These are phyloP conservation scores for Botrytis deweyae DNA, from an alignment of 2,329 filamentous ascomycete genomes.

Conservation along the genomic window DNA sequence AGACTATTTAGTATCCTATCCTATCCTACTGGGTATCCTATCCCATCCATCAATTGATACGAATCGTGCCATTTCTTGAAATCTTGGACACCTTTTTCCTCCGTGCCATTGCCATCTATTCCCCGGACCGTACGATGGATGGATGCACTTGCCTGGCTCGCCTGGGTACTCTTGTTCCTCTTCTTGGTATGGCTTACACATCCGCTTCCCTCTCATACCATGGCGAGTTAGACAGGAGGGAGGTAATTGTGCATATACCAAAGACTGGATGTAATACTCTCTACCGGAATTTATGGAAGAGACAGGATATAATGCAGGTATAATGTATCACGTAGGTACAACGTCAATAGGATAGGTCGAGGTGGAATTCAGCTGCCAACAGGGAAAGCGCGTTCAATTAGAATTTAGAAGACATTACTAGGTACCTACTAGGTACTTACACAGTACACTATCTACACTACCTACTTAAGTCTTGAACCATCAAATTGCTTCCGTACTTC, in stretches of 20 bases:
- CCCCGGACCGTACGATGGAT: background rate
- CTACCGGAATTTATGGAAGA: background rate
- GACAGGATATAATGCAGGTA: background rate
- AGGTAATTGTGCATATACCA: background rate
- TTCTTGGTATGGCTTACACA: background rate
- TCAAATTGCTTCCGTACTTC: background rate
- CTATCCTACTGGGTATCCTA: too few relatives aligned
- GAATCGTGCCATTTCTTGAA: constrained; percentile 4
- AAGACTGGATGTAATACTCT: background rate
- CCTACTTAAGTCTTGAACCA: background rate
- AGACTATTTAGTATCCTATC: background rate
- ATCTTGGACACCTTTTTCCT: background rate
- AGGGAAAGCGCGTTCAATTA: constrained; percentile 3
- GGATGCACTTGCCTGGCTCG: background rate
- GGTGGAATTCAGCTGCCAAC: background rate
- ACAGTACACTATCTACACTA: too few relatives aligned
- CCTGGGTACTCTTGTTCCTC: background rate
- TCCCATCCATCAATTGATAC: background rate
- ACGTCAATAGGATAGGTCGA: background rate
- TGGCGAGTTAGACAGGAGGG: background rate
- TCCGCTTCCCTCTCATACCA: background rate
- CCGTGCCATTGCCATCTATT: background rate
- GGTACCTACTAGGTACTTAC: too few relatives aligned
- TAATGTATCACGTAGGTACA: too few relatives aligned
- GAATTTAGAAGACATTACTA: background rate